Evolutionary conservation across 208 protist species (phyloP), one percentile per base, ranked within the genome.

Genomic region (Acanthamoeba sp.): DNA sequence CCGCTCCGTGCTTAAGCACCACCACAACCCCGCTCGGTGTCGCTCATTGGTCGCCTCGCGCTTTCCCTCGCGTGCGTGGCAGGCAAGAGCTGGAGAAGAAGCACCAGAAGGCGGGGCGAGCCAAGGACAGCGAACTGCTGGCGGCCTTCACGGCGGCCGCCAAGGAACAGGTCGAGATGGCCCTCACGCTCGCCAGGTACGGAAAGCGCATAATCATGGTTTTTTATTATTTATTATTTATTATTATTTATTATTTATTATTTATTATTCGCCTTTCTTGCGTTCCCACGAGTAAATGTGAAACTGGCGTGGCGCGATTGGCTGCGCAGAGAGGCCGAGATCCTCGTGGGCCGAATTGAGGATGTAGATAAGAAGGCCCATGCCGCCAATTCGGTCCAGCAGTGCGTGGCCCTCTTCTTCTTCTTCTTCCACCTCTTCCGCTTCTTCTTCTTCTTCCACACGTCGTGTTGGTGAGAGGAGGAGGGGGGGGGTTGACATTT

Each of bases 161-260:
- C 78, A 87, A 87, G 45, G 78, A 87, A 29, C 45, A 87, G 78
- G 45, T 87, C 1, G 78, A 87, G 29, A 87, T 87, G 50, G 78
- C 78, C n/a, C 40, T 87, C n/a, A 38, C n/a, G 40, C 78, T 87
- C 1, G 78, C 78, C 9, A 7, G 78, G 40, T 40, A 48, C 6
- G 71, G 12, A 36, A 20, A 5, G 2, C 48, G 48, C 6, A 55
- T 55, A n/a, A n/a, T n/a, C n/a, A n/a, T n/a, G n/a, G n/a, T n/a
- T n/a, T n/a, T n/a, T n/a, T n/a, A n/a, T n/a, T n/a, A n/a, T n/a
- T n/a, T n/a, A n/a, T n/a, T n/a, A n/a, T n/a, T n/a, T n/a, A n/a
- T n/a, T n/a, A n/a, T n/a, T n/a, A n/a, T n/a, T n/a, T n/a, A n/a
- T n/a, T n/a, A n/a, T n/a, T n/a, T n/a, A n/a, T n/a, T n/a, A n/a